phyloP scores from a whole-genome alignment of 164 flowering plant genomes.

The Magnolia officinalis region DNA sequence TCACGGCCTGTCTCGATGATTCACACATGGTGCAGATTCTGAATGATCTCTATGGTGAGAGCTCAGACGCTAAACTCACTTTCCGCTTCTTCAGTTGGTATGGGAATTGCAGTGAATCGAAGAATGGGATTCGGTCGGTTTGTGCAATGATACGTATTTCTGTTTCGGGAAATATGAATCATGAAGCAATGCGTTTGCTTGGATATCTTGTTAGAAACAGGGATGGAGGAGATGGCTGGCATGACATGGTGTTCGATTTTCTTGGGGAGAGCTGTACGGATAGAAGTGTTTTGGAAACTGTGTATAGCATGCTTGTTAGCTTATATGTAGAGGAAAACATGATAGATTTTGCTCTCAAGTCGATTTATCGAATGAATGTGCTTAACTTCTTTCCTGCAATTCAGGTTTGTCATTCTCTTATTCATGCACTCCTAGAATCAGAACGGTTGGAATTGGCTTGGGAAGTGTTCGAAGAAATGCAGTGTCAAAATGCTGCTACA shows the following conservation, averaged over 20 bases:
- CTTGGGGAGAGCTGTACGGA: conserved; percentile 23
- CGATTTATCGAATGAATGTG: conserved; percentile 24
- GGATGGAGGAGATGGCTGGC: conserved; percentile 18
- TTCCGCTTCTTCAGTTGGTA: conserved; percentile 43
- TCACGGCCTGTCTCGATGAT: conserved; percentile 18
- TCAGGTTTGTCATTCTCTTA: conserved; percentile 33
- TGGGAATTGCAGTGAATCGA: conserved; percentile 19
- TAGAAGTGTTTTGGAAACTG: conserved; percentile 24
- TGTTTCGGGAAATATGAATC: conserved; percentile 41
- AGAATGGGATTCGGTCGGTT: conserved; percentile 22
- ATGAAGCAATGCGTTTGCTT: conserved; percentile 35
- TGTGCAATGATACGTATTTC: conserved; percentile 45
- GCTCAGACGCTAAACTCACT: conserved; percentile 34
- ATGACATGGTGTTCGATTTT: conserved; percentile 16
- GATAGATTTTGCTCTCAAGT: conserved; percentile 30
- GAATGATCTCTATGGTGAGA: conserved; percentile 34
- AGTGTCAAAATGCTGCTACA: conserved; percentile 23
- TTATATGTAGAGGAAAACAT: conserved; percentile 33
- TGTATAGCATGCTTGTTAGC: conserved; percentile 39
- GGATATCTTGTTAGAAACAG: conserved; percentile 18
- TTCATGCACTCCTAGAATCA: conserved; percentile 25
- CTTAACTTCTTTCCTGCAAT: conserved; percentile 28
- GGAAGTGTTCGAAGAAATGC: conserved; percentile 39
- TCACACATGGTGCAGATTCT: conserved; percentile 25
- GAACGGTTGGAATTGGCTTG: conserved; percentile 36